Percentiles rank a stretch among this genome's conserved stretches.
These are phyloP conservation scores for Raffaelea arxii DNA, from an alignment of 2,329 filamentous ascomycete species.

Conservation along the genomic window DNA sequence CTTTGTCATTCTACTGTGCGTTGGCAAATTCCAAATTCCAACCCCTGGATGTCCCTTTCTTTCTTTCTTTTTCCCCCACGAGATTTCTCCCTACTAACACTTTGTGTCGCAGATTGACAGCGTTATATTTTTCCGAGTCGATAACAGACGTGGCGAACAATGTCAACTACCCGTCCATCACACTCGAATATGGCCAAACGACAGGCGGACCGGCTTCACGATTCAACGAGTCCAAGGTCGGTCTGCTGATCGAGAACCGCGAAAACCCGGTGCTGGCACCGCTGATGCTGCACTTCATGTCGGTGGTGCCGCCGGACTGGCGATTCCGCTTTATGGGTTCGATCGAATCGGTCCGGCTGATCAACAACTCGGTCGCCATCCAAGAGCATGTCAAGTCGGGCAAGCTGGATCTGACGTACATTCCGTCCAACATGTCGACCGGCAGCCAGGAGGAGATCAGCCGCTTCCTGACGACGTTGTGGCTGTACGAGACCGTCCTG, in stretches of 20 bases:
- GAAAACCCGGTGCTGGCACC: slow-evolving; percentile 39
- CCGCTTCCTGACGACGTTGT: slow-evolving; percentile 40
- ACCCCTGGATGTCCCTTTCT: too few species aligned
- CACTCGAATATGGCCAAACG: slow-evolving; percentile 22
- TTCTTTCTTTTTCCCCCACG: too few species aligned
- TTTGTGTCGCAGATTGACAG: too few species aligned
- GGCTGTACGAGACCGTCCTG: slow-evolving; percentile 41
- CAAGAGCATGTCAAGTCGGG: slow-evolving; percentile 29
- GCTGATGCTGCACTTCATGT: slow-evolving; percentile 45
- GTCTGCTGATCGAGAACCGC: slow-evolving; percentile 45
- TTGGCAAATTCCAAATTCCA: not conserved
- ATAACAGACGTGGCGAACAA: slow-evolving; percentile 3
- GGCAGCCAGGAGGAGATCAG: slow-evolving; percentile 41
- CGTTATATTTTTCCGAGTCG: slow-evolving; percentile 8
- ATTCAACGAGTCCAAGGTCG: slow-evolving; percentile 42
- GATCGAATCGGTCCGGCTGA: slow-evolving; percentile 28
- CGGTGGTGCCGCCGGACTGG: slow-evolving; percentile 47
- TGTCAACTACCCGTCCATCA: slow-evolving; percentile 19
- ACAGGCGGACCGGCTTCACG: slow-evolving; percentile 19
- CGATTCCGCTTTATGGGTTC: slow-evolving; percentile 47
- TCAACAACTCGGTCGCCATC: slow-evolving; percentile 37
- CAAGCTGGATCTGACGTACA: slow-evolving; percentile 40
- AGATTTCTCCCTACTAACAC: too few species aligned
- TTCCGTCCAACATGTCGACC: slow-evolving; percentile 42
- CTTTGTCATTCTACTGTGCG: slow-evolving; percentile 23